phyloP scores from a whole-genome alignment of 768 basidiomycete species.

The Hebeloma cylindrosporum region DNA sequence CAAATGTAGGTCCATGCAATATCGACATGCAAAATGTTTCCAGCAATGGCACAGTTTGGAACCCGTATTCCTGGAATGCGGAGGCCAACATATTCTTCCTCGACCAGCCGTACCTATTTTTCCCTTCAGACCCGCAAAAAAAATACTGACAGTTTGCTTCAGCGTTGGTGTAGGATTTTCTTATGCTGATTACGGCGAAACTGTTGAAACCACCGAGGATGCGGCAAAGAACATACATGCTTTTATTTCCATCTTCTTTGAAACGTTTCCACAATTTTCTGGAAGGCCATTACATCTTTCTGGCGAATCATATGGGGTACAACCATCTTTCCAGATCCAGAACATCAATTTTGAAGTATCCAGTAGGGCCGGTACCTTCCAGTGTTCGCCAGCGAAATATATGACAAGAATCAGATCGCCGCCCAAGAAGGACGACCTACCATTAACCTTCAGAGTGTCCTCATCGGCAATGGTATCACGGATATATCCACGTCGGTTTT shows the following conservation, averaged over 20 bases:
- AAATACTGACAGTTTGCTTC: too few species aligned
- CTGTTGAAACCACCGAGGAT: conserved; percentile 64
- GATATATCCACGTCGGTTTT: conserved; percentile 39
- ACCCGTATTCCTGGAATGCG: conserved; percentile 66
- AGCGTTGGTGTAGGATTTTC: conserved; percentile 64
- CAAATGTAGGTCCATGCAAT: conserved; percentile 61
- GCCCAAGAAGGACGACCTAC: conserved; percentile 51
- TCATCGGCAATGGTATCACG: conserved; percentile 68
- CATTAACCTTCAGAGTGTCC: conserved; percentile 67
- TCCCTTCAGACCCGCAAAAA: too few species aligned
- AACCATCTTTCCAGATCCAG: not conserved
- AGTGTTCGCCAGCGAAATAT: conserved; percentile 73
- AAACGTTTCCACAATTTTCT: conserved; percentile 70
- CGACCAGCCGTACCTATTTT: conserved; percentile 66
- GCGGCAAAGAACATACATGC: conserved; percentile 70
- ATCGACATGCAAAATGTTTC: conserved; percentile 50
- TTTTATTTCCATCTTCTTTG: conserved; percentile 73
- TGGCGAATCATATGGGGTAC: conserved; percentile 77
- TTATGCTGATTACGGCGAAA: conserved; percentile 62
- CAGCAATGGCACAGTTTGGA: conserved; percentile 50
- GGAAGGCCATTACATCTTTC: conserved; percentile 64
- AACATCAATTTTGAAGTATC: not conserved
- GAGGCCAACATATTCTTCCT: conserved; percentile 65
- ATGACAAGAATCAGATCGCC: conserved; percentile 66
- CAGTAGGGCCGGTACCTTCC: conserved; percentile 67